A percentile compares a stretch with the other conserved stretches of the same genome.
Conservation (phyloP, 1,139 yeast species). For the Saccharomyces hybrid region DNA sequence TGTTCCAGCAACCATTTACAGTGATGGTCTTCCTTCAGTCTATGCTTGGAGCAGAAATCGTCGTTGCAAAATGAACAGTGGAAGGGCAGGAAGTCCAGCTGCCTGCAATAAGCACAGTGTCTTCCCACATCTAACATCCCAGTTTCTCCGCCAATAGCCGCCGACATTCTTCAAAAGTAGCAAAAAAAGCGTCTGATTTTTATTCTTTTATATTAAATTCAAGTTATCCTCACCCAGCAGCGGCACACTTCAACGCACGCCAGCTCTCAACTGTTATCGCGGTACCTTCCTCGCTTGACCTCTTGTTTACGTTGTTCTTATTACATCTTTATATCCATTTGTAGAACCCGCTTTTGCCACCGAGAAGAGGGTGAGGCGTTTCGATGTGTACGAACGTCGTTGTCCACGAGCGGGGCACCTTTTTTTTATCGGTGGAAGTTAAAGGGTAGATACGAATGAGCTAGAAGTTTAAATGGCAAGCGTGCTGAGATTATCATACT, state of each 20-base stretch:
- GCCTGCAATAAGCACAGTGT: conserved; percentile 57
- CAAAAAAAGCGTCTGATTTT: not conserved
- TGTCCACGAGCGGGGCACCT: not conserved
- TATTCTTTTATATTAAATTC: not conserved
- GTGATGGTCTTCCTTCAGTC: conserved; percentile 42
- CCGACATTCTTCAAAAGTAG: not conserved
- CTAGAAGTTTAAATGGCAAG: not conserved
- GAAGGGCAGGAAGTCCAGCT: conserved; percentile 64
- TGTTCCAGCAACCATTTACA: conserved; percentile 30
- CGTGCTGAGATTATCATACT: not conserved
- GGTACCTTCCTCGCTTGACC: not conserved
- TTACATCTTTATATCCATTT: not conserved
- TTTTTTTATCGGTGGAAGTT: not conserved
- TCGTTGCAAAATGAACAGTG: conserved; percentile 49
- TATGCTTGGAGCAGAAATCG: conserved; percentile 54
- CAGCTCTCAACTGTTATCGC: not conserved
- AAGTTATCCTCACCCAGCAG: not conserved
- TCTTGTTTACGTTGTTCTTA: not conserved
- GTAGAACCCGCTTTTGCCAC: not conserved
- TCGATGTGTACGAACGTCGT: not conserved
- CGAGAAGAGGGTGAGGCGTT: not conserved
- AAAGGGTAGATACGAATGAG: not conserved
- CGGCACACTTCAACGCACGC: not conserved
- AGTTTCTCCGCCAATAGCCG: conserved; percentile 13
- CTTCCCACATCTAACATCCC: conserved; percentile 63